Percentiles rank a stretch among this genome's conserved stretches.
These are phyloP conservation scores for Ulota crispa DNA, from an alignment of 225 moss, liverwort and hornwort species.

Conservation along the genomic window DNA sequence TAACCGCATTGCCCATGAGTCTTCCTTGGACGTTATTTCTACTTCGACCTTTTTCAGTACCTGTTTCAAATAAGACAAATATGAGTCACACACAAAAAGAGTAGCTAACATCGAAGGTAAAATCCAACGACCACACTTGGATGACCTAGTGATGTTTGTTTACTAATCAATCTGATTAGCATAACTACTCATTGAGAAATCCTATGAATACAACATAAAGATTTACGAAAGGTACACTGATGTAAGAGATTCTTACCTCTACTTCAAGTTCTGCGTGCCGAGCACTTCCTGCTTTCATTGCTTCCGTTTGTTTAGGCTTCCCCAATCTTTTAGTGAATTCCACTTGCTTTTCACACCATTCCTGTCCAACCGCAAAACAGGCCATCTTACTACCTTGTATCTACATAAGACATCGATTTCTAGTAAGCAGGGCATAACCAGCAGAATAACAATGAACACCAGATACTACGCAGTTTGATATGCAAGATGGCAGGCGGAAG, in stretches of 20 bases:
- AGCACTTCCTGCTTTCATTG: constrained; percentile 91
- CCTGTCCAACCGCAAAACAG: constrained; percentile 37
- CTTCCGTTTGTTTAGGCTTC: constrained; percentile 73
- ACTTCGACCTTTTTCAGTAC: constrained; percentile 84
- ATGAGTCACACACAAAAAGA: background rate
- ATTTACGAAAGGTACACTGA: background rate
- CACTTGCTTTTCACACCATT: constrained; percentile 98
- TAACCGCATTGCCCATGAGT: constrained; percentile 83
- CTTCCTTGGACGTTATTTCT: constrained; percentile 83
- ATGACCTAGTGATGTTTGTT: background rate
- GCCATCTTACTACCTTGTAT: background rate
- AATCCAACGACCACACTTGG: background rate
- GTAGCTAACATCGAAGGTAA: background rate
- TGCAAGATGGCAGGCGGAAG: background rate
- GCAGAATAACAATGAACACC: background rate
- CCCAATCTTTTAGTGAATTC: constrained; percentile 80
- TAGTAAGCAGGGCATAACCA: background rate
- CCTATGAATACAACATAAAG: background rate
- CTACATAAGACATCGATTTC: background rate
- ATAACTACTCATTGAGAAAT: background rate
- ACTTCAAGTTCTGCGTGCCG: constrained; percentile 88
- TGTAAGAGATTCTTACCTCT: constrained; percentile 50
- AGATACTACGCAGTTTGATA: background rate
- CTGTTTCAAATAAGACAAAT: constrained; percentile 33
- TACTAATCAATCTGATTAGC: background rate